A percentile compares a stretch with the other conserved stretches of the same genome.
Conservation (phyloP, 1,284 basidiomycete genomes). For the Malassezia sp. region DNA sequence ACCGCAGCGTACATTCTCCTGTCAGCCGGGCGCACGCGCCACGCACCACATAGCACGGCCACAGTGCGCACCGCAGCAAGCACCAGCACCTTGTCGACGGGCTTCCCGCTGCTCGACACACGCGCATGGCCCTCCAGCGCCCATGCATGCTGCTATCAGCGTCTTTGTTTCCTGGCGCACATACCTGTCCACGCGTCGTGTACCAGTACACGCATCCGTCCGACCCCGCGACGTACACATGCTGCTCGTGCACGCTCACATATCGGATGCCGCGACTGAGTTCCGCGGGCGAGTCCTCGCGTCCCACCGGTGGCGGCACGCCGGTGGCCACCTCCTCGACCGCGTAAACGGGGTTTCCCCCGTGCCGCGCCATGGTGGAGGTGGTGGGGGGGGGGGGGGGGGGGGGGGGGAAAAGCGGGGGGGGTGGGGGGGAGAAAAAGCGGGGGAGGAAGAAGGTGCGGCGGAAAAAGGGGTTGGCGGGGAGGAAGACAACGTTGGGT, state of each 20-base stretch:
- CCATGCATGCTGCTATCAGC: conserved; percentile 8
- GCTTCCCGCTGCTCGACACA: conserved; percentile 11
- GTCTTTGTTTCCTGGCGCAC: too few relatives aligned
- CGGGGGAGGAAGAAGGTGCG: background rate
- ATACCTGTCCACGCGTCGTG: background rate
- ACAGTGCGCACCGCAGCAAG: conserved; percentile 3
- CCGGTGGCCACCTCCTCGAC: background rate
- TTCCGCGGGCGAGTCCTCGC: conserved; percentile 1
- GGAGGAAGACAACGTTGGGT: too few relatives aligned
- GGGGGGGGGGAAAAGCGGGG: too few relatives aligned
- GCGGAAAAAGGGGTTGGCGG: background rate
- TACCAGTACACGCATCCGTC: conserved; percentile 9
- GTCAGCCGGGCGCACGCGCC: background rate
- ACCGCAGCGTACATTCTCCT: conserved; percentile 19
- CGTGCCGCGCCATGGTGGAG: conserved; percentile 1
- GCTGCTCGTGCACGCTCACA: background rate
- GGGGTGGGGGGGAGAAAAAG: too few relatives aligned
- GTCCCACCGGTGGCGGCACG: background rate
- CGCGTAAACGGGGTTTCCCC: background rate
- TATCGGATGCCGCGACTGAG: conserved; percentile 4
- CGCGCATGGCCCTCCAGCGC: background rate
- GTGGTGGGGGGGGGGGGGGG: background rate
- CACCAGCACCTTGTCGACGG: conserved; percentile 18
- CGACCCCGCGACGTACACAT: conserved; percentile 6
- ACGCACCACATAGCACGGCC: conserved; percentile 16